These are phyloP conservation scores for Podosphaera aphanis DNA, from an alignment of 2,329 filamentous ascomycete species.

Conservation along the genomic window DNA sequence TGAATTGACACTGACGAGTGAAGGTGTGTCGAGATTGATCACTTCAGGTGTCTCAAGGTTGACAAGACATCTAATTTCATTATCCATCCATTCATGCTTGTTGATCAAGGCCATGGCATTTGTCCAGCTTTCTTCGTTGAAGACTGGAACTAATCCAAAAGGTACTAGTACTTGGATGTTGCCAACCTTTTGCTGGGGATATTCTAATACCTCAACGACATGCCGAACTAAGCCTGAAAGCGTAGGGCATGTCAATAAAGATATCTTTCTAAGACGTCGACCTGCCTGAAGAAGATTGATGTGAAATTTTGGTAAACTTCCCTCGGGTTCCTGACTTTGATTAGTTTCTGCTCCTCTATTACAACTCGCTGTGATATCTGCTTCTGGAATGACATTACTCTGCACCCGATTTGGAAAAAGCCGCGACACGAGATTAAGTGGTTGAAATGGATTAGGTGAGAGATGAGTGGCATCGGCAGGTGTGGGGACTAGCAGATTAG, in stretches of 20 bases:
- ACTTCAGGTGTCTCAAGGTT: conserved; percentile 4
- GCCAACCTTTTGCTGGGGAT: conserved; percentile 4
- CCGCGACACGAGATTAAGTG: neutral
- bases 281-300: conserved; percentile 11
- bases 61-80: conserved; percentile 11
- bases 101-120: conserved; percentile 6
- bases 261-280: conserved; percentile 7
- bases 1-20: neutral
- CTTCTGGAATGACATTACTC: neutral
- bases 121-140: conserved; percentile 10
- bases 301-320: conserved; percentile 5
- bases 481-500: neutral
- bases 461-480: neutral
- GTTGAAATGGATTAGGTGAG: neutral
- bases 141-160: conserved; percentile 8
- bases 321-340: neutral
- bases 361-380: too few relatives aligned
- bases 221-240: conserved; percentile 11
- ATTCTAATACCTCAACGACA: conserved; percentile 7
- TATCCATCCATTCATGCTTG: conserved; percentile 15
- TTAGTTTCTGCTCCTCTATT: neutral
- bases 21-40: neutral
- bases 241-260: conserved; percentile 9
- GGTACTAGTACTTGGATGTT: conserved; percentile 9
- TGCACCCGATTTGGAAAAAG: neutral